Evolutionary conservation across 202 grass and related monocot species (phyloP).

Genomic region (Cymbopogon flexuosus): DNA sequence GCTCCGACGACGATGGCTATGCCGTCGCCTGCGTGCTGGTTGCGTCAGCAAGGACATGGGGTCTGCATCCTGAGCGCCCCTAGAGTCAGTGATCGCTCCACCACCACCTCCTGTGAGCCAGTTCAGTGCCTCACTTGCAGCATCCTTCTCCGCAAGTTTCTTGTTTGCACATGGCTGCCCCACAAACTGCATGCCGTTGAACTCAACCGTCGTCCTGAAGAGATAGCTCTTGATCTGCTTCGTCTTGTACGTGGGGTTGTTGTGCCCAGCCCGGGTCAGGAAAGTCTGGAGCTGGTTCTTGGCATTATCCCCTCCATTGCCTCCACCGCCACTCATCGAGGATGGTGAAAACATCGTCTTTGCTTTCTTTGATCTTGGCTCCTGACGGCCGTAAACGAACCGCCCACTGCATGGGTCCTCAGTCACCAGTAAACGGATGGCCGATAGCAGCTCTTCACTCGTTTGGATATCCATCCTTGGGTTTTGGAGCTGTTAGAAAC

Average conservation of each 20-base stretch:
- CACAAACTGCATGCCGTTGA: slow-evolving; percentile 92
- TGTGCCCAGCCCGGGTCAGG: slow-evolving; percentile 59
- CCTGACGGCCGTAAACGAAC: slow-evolving; percentile 72
- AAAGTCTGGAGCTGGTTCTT: slow-evolving; percentile 89
- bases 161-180: slow-evolving; percentile 74
- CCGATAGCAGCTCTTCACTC: slow-evolving; percentile 78
- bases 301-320: slow-evolving; percentile 70
- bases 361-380: slow-evolving; percentile 54
- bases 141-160: slow-evolving; percentile 90
- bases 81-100: slow-evolving; percentile 13
- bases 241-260: slow-evolving; percentile 72
- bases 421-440: slow-evolving; percentile 61
- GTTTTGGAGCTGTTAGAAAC: slow-evolving; percentile 65
- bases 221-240: slow-evolving; percentile 65
- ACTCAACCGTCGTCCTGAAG: slow-evolving; percentile 72
- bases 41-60: slow-evolving; percentile 56
- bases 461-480: slow-evolving; percentile 75
- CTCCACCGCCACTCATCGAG: slow-evolving; percentile 38
- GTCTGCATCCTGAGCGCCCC: slow-evolving; percentile 36
- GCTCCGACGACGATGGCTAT: slow-evolving; percentile 43
- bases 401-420: slow-evolving; percentile 81
- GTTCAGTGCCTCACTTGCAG: slow-evolving; percentile 62
- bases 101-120: slow-evolving; percentile 58
- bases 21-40: slow-evolving; percentile 53
- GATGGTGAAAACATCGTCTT: slow-evolving; percentile 43